These are phyloP conservation scores for Coleophoma cylindrospora DNA, from an alignment of 2,329 filamentous ascomycete genomes.

Conservation along the genomic window DNA sequence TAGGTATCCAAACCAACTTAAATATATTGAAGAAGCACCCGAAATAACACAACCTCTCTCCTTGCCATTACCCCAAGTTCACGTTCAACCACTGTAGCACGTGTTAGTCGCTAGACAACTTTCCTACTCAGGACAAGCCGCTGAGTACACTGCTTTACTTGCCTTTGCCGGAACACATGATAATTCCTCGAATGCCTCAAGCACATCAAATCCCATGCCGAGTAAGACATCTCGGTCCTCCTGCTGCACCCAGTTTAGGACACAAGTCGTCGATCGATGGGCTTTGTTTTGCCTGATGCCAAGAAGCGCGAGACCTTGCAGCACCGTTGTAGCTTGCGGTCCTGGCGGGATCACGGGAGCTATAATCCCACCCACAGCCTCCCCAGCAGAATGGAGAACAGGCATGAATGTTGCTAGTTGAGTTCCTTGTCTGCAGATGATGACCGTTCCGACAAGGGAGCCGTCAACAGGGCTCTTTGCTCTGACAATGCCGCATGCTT, in stretches of 20 bases:
- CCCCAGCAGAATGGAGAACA: constrained; percentile 46
- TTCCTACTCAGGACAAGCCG: neutral
- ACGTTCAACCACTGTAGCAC: neutral
- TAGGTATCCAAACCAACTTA: too few species aligned
- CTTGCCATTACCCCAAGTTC: neutral
- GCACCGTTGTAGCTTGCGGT: constrained; percentile 56
- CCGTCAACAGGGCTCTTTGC: constrained; percentile 59
- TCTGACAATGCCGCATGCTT: constrained; percentile 59
- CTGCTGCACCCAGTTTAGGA: constrained; percentile 44
- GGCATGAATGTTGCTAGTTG: constrained; percentile 57
- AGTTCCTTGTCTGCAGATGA: constrained; percentile 57
- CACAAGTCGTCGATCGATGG: constrained; percentile 49
- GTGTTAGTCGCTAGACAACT: neutral
- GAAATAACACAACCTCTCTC: too few species aligned
- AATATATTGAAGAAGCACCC: too few species aligned
- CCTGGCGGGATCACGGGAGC: constrained; percentile 60
- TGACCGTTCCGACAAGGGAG: constrained; percentile 56
- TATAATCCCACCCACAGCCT: constrained; percentile 56
- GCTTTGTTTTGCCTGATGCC: constrained; percentile 62
- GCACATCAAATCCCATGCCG: constrained; percentile 73
- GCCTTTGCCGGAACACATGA: constrained; percentile 56
- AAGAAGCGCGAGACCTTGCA: constrained; percentile 61
- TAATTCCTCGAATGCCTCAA: constrained; percentile 80
- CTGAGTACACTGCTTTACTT: constrained; percentile 28
- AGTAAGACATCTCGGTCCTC: constrained; percentile 56